phyloP scores from a whole-genome alignment of 73 alveolate species.

The Symbiodinium natans region DNA sequence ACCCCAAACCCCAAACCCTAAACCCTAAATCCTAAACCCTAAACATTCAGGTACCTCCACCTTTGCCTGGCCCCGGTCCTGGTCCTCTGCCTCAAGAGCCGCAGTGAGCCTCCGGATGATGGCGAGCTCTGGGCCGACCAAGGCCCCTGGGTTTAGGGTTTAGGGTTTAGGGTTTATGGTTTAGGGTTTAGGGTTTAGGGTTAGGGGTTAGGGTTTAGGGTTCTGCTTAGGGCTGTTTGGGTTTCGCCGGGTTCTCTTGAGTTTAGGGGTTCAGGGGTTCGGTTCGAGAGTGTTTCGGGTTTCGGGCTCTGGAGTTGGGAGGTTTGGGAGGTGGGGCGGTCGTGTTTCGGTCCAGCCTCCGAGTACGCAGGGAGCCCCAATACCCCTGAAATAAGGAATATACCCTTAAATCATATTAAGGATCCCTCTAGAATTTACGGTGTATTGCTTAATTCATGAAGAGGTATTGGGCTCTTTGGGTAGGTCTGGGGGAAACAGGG shows the following conservation, averaged over 20 bases:
- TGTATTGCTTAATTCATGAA: too few species aligned
- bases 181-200: background rate
- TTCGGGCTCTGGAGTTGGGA: background rate
- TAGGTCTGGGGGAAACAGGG: too few species aligned
- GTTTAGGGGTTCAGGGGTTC: background rate
- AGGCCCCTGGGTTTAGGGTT: background rate
- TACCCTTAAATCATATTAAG: too few species aligned
- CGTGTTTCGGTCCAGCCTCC: too few species aligned
- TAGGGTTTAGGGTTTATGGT: background rate
- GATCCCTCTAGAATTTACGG: too few species aligned
- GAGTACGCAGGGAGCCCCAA: too few species aligned
- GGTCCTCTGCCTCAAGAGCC: background rate
- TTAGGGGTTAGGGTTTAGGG: background rate
- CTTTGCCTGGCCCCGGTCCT: background rate
- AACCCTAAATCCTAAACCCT: too few species aligned
- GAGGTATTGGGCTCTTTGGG: too few species aligned
- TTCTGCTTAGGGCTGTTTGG: background rate
- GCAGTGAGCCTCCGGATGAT: background rate
- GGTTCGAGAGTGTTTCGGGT: background rate
- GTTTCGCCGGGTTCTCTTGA: too few species aligned
- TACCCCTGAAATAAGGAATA: too few species aligned
- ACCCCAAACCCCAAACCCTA: background rate
- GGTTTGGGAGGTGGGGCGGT: background rate
- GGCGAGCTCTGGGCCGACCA: background rate
- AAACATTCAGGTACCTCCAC: background rate